Evolutionary conservation across 2,329 filamentous ascomycete species (phyloP).

Genomic region (Zymoseptoria ardabiliae): DNA sequence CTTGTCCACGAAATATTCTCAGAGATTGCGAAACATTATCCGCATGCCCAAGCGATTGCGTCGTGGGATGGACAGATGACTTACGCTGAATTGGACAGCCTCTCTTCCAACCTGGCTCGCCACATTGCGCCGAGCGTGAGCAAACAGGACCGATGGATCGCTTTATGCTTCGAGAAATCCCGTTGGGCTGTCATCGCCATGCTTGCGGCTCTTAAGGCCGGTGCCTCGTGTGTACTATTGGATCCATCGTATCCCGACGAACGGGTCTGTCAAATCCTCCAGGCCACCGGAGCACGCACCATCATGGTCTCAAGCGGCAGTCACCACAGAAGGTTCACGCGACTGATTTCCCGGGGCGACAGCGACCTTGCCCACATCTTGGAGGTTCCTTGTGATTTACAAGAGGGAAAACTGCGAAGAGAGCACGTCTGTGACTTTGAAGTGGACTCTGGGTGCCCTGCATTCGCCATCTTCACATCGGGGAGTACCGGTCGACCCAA

Average conservation of each 20-base stretch:
- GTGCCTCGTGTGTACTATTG: slow-evolving; percentile 31
- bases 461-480: slow-evolving; percentile 17
- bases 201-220: slow-evolving; percentile 33
- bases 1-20: neutral
- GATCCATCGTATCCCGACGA: slow-evolving; percentile 23
- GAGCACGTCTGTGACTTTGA: neutral
- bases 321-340: neutral
- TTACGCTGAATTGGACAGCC: slow-evolving; percentile 4
- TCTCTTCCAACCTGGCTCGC: neutral
- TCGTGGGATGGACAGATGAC: slow-evolving; percentile 7
- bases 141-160: no score
- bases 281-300: neutral
- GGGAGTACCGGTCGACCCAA: slow-evolving; percentile 19
- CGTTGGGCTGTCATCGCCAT: slow-evolving; percentile 30
- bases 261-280: neutral
- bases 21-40: neutral
- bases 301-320: neutral
- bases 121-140: slow-evolving; percentile 23
- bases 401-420: neutral
- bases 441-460: neutral
- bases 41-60: neutral
- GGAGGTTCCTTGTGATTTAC: neutral
- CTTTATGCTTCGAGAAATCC: slow-evolving; percentile 32
- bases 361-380: neutral
- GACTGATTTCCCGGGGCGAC: neutral